phyloP scores from a whole-genome alignment of 768 basidiomycete species.

The Hemileccinum rubropunctum region DNA sequence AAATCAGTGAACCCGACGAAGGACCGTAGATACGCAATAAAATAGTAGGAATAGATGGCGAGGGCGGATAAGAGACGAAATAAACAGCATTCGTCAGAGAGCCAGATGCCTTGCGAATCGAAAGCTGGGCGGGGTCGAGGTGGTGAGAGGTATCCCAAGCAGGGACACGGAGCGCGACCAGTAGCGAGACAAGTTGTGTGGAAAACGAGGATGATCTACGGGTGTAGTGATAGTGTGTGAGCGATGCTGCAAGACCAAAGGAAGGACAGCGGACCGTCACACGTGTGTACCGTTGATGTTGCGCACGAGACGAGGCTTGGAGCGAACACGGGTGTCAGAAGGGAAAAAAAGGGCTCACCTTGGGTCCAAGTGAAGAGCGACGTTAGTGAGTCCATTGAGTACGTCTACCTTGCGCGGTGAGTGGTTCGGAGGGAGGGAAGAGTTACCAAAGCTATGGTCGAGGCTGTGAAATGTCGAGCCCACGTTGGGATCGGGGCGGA shows the following conservation, averaged over 20 bases:
- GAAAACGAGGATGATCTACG: constrained; percentile 58
- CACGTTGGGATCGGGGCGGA: not conserved
- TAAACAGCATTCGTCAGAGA: constrained; percentile 95
- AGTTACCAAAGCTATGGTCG: not conserved
- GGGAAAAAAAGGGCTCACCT: constrained; percentile 54
- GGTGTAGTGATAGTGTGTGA: constrained; percentile 17
- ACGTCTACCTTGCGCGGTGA: constrained; percentile 42
- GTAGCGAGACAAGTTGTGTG: constrained; percentile 50
- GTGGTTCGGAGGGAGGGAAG: constrained; percentile 29
- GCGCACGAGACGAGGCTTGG: constrained; percentile 24
- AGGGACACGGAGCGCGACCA: constrained; percentile 53
- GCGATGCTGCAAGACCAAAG: constrained; percentile 10
- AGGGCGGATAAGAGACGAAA: constrained; percentile 78
- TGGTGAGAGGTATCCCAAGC: constrained; percentile 50
- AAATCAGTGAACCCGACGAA: constrained; percentile 83
- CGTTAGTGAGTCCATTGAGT: constrained; percentile 62
- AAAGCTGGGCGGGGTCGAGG: constrained; percentile 49
- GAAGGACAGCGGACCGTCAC: constrained; percentile 36
- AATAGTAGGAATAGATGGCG: constrained; percentile 55
- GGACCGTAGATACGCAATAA: constrained; percentile 92
- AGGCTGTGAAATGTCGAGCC: not conserved
- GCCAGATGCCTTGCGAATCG: constrained; percentile 81
- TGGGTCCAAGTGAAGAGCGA: constrained; percentile 53
- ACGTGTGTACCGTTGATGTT: constrained; percentile 10
- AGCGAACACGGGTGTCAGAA: constrained; percentile 12